phyloP scores from a whole-genome alignment of 2,329 filamentous ascomycete genomes.

The Nemania sp. region DNA sequence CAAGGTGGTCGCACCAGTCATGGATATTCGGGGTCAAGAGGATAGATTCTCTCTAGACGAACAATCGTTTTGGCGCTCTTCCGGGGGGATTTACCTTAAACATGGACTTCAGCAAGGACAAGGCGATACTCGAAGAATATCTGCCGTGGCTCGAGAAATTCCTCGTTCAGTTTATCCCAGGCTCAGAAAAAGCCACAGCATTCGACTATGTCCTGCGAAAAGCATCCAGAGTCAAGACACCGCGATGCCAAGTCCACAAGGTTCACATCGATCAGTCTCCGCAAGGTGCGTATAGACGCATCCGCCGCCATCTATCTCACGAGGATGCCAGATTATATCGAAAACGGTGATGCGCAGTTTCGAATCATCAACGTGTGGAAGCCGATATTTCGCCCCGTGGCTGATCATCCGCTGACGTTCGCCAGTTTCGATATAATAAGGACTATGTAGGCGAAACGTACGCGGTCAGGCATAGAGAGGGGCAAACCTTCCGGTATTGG shows the following conservation, averaged over 20 bases:
- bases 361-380: constrained; percentile 18
- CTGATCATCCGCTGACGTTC: constrained; percentile 3
- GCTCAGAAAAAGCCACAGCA: not conserved
- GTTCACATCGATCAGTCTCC: constrained; percentile 14
- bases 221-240: constrained; percentile 1
- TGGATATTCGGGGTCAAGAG: constrained; percentile 8
- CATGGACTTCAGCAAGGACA: not conserved
- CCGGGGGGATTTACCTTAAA: not conserved
- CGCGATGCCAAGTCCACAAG: constrained; percentile 6
- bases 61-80: constrained; percentile 11
- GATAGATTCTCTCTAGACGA: constrained; percentile 6
- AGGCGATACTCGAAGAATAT: constrained; percentile 1
- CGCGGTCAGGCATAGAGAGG: not conserved
- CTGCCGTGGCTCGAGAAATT: constrained; percentile 9
- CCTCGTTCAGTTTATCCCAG: not conserved
- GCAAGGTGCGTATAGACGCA: not conserved
- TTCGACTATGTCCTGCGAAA: constrained; percentile 9
- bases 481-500: constrained; percentile 12
- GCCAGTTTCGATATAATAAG: not conserved
- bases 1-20: not conserved
- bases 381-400: not conserved
- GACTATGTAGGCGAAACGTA: constrained; percentile 15
- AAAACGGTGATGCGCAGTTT: constrained; percentile 7
- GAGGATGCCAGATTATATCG: not conserved
- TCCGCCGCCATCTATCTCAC: not conserved